Evolutionary conservation across 768 basidiomycete genomes (phyloP).

Genomic region (Galerina sulciceps): DNA sequence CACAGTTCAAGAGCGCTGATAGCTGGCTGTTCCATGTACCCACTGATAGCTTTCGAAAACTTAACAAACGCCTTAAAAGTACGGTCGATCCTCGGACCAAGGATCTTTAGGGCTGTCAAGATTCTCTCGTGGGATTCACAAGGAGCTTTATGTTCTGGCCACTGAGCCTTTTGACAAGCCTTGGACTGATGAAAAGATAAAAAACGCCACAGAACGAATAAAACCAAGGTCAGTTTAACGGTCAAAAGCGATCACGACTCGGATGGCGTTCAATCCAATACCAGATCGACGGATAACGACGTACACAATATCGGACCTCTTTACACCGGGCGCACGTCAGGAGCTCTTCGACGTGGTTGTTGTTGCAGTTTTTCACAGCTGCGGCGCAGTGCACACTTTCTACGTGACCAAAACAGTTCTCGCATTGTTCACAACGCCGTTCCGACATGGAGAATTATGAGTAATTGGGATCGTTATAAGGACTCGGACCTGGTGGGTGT

Average conservation of each 20-base stretch:
- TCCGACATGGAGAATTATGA: background rate
- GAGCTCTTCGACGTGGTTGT: conserved; percentile 10
- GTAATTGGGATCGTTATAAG: no score
- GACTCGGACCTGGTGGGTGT: no score
- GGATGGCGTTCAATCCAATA: background rate
- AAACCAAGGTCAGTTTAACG: background rate
- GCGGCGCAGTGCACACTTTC: conserved; percentile 9
- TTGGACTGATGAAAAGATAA: conserved; percentile 15
- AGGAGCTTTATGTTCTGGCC: conserved; percentile 13
- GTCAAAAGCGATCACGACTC: background rate
- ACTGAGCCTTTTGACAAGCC: conserved; percentile 16
- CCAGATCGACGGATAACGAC: background rate
- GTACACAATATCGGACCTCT: conserved; percentile 21
- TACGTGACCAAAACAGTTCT: conserved; percentile 20
- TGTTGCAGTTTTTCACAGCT: conserved; percentile 17
- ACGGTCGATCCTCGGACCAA: conserved; percentile 9
- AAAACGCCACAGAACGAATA: background rate
- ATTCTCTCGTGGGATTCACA: conserved; percentile 12
- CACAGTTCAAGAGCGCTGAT: conserved; percentile 17
- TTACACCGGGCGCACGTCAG: conserved; percentile 19
- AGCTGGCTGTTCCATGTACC: conserved; percentile 15
- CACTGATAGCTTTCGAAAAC: conserved; percentile 12
- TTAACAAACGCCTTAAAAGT: conserved; percentile 18
- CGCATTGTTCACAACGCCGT: conserved; percentile 18
- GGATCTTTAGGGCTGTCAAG: conserved; percentile 2